These are phyloP conservation scores for Colletotrichum endophyticum DNA, from an alignment of 2,329 filamentous ascomycete genomes.

Conservation along the genomic window DNA sequence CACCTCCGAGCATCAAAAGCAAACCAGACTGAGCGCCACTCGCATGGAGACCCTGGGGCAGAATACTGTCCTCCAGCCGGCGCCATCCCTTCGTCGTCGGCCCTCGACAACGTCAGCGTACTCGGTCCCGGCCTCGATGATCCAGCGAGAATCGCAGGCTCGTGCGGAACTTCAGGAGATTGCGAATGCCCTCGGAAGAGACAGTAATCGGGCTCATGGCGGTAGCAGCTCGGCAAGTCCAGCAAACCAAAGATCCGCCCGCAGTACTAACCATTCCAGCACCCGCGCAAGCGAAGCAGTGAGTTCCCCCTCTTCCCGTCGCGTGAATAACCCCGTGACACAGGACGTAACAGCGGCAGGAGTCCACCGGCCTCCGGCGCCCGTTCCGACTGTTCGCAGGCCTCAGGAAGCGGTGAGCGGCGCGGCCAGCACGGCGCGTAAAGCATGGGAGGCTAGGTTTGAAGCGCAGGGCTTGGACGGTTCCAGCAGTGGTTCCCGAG, in stretches of 20 bases:
- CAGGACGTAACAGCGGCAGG: background rate
- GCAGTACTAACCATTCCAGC: background rate
- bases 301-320: background rate
- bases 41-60: background rate
- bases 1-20: background rate
- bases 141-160: background rate
- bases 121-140: background rate
- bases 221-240: background rate
- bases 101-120: background rate
- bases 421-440: background rate
- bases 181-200: background rate
- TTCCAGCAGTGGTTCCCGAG: background rate
- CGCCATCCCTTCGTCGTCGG: background rate
- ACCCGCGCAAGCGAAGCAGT: background rate
- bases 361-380: background rate
- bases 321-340: conserved; percentile 5
- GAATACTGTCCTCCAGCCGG: background rate
- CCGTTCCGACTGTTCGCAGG: background rate
- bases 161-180: background rate
- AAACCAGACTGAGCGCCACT: background rate
- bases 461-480: background rate
- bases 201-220: background rate
- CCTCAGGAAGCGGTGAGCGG: background rate
- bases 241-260: background rate
- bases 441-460: background rate